A percentile compares a stretch with the other conserved stretches of the same genome.
Conservation (phyloP, 2,329 filamentous ascomycete species). For the Ascosphaera aggregata region DNA sequence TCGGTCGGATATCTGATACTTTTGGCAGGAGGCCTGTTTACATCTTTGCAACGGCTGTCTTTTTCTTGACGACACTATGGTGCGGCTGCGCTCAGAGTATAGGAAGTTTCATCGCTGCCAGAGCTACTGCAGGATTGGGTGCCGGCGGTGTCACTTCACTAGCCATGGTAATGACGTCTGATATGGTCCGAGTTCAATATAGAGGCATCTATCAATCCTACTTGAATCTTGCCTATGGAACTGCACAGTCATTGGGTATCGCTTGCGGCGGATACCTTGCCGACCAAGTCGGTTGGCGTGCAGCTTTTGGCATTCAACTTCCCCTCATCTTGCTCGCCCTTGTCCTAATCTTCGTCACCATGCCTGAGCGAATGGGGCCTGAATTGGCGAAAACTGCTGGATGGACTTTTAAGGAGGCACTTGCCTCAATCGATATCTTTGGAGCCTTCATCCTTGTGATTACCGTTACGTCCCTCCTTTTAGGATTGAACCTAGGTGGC, state of each 20-base stretch:
- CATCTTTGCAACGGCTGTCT: constrained; percentile 36
- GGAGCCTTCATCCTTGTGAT: constrained; percentile 25
- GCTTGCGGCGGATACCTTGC: constrained; percentile 18
- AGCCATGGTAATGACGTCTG: constrained; percentile 37
- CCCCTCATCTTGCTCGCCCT: constrained; percentile 20
- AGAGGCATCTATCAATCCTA: constrained; percentile 21
- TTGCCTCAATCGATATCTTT: constrained; percentile 26
- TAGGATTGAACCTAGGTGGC: constrained; percentile 29
- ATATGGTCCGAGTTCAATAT: constrained; percentile 50
- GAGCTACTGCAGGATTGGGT: constrained; percentile 48
- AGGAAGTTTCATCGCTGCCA: constrained; percentile 43
- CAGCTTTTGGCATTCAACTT: constrained; percentile 25
- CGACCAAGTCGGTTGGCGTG: constrained; percentile 18
- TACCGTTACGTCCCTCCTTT: constrained; percentile 24
- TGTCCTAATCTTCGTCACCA: constrained; percentile 20
- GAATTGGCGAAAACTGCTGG: constrained; percentile 19
- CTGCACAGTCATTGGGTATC: constrained; percentile 16
- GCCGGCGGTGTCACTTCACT: constrained; percentile 47
- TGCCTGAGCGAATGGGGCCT: constrained; percentile 22
- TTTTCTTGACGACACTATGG: constrained; percentile 42
- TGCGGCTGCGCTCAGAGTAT: constrained; percentile 48
- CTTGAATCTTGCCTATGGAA: constrained; percentile 16
- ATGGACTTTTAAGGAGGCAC: constrained; percentile 18
- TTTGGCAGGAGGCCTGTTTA: constrained; percentile 47
- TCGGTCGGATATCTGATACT: constrained; percentile 51